Percentiles rank a stretch among this genome's conserved stretches.
These are phyloP conservation scores for Globisporangium cederbergense DNA, from an alignment of 352 stramenopile species.

Conservation along the genomic window DNA sequence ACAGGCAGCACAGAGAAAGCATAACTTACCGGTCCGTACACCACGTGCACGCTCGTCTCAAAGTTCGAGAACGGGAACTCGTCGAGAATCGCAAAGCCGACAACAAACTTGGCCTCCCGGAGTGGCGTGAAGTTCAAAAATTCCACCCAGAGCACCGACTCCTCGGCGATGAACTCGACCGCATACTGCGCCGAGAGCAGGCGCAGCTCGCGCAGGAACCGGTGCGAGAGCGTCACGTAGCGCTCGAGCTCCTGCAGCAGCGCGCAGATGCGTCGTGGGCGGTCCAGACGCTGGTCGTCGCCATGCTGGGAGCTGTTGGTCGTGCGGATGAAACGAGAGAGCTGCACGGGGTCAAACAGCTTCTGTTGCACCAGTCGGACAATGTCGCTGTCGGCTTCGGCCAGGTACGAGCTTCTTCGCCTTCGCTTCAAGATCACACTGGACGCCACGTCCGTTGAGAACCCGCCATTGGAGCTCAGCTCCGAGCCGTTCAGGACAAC, in stretches of 20 bases:
- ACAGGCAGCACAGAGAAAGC: not conserved
- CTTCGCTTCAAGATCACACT: slow-evolving; percentile 23
- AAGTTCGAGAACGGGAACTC: slow-evolving; percentile 53
- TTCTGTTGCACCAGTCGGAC: slow-evolving; percentile 47
- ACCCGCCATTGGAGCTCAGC: not conserved
- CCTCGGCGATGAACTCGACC: slow-evolving; percentile 40
- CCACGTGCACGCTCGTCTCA: slow-evolving; percentile 36
- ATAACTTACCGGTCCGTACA: slow-evolving; percentile 45
- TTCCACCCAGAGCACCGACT: slow-evolving; percentile 52
- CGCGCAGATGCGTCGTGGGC: slow-evolving; percentile 27
- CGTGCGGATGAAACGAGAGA: slow-evolving; percentile 23
- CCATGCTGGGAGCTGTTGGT: slow-evolving; percentile 17
- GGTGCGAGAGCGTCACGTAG: slow-evolving; percentile 49
- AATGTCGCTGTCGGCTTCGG: slow-evolving; percentile 34
- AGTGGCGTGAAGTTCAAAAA: slow-evolving; percentile 59
- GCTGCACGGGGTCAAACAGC: slow-evolving; percentile 37
- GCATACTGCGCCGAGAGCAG: slow-evolving; percentile 50
- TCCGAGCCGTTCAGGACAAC: slow-evolving; percentile 21
- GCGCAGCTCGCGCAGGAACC: slow-evolving; percentile 55
- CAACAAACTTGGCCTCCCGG: slow-evolving; percentile 31
- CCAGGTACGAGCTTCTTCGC: slow-evolving; percentile 28
- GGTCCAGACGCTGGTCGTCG: slow-evolving; percentile 18
- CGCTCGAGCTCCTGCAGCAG: slow-evolving; percentile 48
- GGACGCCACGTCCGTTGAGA: slow-evolving; percentile 23
- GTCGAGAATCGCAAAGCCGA: slow-evolving; percentile 49